Evolutionary conservation across 805 yeast genomes (phyloP).

Genomic region (Saturnispora saitoi): DNA sequence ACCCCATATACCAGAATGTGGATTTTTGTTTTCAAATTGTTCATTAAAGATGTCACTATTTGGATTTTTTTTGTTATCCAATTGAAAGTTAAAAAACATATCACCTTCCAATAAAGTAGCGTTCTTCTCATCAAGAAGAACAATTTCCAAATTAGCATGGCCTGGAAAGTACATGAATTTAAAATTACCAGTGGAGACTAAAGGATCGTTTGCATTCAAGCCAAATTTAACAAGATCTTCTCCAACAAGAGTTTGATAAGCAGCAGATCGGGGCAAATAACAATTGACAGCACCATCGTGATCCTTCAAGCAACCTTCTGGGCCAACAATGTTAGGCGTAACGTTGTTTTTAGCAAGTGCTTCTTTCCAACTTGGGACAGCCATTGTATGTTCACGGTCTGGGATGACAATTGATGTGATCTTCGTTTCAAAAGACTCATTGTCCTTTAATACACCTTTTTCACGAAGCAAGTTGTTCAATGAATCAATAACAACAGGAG

Average conservation of each 20-base stretch:
- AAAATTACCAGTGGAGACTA: slow-evolving; percentile 32
- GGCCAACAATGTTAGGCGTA: slow-evolving; percentile 1
- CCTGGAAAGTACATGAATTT: slow-evolving; percentile 50
- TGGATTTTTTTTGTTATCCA: slow-evolving; percentile 34
- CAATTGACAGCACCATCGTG: neutral
- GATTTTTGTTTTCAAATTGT: slow-evolving; percentile 32
- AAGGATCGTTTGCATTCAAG: slow-evolving; percentile 16
- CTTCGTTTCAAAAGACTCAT: slow-evolving; percentile 28
- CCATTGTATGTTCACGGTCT: slow-evolving; percentile 54
- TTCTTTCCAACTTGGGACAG: slow-evolving; percentile 4
- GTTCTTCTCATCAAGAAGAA: slow-evolving; percentile 38
- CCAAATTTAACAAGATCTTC: slow-evolving; percentile 29
- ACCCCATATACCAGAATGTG: slow-evolving; percentile 35
- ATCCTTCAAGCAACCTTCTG: neutral
- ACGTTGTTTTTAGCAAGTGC: neutral
- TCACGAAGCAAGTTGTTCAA: slow-evolving; percentile 24
- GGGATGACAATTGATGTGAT: slow-evolving; percentile 51
- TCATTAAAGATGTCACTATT: slow-evolving; percentile 33
- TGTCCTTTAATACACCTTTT: slow-evolving; percentile 24
- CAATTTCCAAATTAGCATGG: slow-evolving; percentile 52
- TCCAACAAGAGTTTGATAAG: neutral
- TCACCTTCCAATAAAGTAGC: slow-evolving; percentile 53
- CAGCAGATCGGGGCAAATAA: neutral
- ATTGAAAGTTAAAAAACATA: slow-evolving; percentile 49
- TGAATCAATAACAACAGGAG: slow-evolving; percentile 35